Evolutionary conservation across 2,329 filamentous ascomycete genomes (phyloP).

Genomic region (Daldinia sp.): DNA sequence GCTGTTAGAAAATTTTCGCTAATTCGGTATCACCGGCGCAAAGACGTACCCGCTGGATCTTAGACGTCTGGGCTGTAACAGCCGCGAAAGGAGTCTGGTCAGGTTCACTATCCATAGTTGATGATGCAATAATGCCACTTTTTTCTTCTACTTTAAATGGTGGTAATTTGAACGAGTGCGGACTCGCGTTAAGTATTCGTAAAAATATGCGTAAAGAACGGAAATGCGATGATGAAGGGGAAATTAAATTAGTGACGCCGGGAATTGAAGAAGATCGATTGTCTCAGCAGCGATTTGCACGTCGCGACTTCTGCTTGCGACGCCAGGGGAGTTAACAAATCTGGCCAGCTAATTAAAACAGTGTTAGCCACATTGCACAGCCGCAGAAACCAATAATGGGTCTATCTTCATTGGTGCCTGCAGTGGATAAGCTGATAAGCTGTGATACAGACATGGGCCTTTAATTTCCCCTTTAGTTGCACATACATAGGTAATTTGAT

Average conservation of each 20-base stretch:
- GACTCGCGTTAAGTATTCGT: not conserved
- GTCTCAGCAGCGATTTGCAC: constrained; percentile 22
- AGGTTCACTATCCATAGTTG: constrained; percentile 83
- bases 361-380: constrained; percentile 17
- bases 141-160: not conserved
- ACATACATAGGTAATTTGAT: constrained; percentile 8
- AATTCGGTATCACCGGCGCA: not conserved
- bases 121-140: constrained; percentile 3
- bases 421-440: not conserved
- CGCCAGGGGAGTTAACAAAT: constrained; percentile 9
- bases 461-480: constrained; percentile 14
- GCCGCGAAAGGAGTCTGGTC: constrained; percentile 92
- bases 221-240: not conserved
- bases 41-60: constrained; percentile 70
- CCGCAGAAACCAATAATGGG: constrained; percentile 6
- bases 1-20: constrained; percentile 12
- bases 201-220: not conserved
- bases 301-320: constrained; percentile 38
- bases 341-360: constrained; percentile 34
- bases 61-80: constrained; percentile 84
- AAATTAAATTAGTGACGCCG: not conserved
- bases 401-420: constrained; percentile 9
- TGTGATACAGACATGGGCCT: not conserved
- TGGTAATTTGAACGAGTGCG: not conserved
- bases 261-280: constrained; percentile 8